Evolutionary conservation across 768 basidiomycete species (phyloP), one percentile per base, ranked within the genome.

Genomic region (Lactarius indigo): DNA sequence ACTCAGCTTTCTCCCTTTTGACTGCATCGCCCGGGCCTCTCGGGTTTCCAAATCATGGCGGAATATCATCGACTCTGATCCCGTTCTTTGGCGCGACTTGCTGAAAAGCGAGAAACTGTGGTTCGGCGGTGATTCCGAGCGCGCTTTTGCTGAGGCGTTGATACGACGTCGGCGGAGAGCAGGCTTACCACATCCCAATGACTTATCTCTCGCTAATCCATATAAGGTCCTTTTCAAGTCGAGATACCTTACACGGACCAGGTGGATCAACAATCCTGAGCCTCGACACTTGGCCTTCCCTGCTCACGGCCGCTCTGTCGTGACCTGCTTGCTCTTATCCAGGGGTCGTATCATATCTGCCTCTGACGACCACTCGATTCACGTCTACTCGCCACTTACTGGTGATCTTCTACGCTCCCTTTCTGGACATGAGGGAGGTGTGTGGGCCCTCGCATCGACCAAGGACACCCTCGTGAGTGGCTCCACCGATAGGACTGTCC

Each of bases 341-440:
- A 87, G 88, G 67, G 91, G 92, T 35, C 93, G 96, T 68, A 94
- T 99, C 78, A 94, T 99, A 73, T 95, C 93, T 13, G 96, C 96
- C 13, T 96, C 94, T 0, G 96, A 99, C 76, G 96, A 98, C 77
- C 94, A 98, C 72, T 92, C 94, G 4, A 97, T 98, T 73, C 92
- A 96, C 73, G 87, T 99, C 56, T 98, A 96, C 75, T 90, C 89
- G 28, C 95, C 93, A n/a, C 75, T 83, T 31, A 91, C 89, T 0
- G 96, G 96, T 15, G 82, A 85, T 42, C 83, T 92, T 26, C 76
- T 89, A 5, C 86, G 84, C 50, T 85, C 88, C 1, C 82, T 98
- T 52, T 84, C 91, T 65, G 96, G 96, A 3, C 96, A 98, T 72
- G 92, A 94, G 71, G 96, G 96, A 59, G 96, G 96, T 20, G 94